Conservation (phyloP, 169 alveolate species). For the Cryptosporidium tyzzeri region DNA sequence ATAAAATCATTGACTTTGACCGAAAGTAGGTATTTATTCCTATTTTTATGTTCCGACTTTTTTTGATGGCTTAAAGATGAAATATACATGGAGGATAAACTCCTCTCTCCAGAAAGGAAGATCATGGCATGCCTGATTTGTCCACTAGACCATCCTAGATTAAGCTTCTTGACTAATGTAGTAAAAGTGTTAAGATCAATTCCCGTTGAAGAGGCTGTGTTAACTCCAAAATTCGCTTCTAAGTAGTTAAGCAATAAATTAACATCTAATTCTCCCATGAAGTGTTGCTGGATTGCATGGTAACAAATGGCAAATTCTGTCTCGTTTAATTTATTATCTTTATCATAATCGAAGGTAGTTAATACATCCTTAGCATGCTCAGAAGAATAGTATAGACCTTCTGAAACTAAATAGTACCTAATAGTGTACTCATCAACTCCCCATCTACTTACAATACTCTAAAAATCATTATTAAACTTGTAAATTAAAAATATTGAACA, state of each 20-base stretch:
- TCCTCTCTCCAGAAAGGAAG: constrained; percentile 60
- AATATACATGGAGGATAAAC: constrained; percentile 20
- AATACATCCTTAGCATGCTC: constrained; percentile 58
- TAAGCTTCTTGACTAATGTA: constrained; percentile 35
- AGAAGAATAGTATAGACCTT: constrained; percentile 60
- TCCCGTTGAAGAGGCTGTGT: constrained; percentile 70
- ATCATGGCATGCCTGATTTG: constrained; percentile 75
- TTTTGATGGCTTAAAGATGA: constrained; percentile 3
- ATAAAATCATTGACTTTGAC: constrained; percentile 73
- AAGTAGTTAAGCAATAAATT: constrained; percentile 36
- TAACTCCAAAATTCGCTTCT: constrained; percentile 55
- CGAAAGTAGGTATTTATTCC: constrained; percentile 34
- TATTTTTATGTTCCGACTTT: constrained; percentile 18
- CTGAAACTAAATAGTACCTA: constrained; percentile 52
- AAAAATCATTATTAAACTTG: background rate
- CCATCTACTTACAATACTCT: constrained; percentile 23
- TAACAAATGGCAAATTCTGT: constrained; percentile 57
- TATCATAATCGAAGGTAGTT: constrained; percentile 52
- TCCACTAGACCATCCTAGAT: constrained; percentile 70
- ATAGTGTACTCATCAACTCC: constrained; percentile 56
- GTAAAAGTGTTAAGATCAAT: constrained; percentile 65
- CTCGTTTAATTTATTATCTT: constrained; percentile 50
- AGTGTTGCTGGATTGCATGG: constrained; percentile 66
- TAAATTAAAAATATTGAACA: background rate
- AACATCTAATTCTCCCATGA: constrained; percentile 73